phyloP scores from a whole-genome alignment of 1,284 basidiomycete genomes.

The Ceratobasidium theobromae region DNA sequence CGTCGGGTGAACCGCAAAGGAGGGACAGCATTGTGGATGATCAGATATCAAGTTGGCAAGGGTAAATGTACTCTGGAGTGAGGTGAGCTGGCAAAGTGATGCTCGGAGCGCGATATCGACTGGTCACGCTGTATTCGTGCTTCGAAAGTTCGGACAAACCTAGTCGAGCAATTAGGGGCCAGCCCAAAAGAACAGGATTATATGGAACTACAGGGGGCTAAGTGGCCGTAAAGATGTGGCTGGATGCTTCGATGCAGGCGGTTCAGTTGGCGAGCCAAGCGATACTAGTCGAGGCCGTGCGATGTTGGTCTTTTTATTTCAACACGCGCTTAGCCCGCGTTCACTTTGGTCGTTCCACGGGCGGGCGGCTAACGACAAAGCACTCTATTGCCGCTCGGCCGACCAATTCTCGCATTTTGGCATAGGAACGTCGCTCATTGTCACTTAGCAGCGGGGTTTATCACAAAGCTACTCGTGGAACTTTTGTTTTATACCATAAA shows the following conservation, averaged over 20 bases:
- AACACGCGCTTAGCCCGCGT: not conserved
- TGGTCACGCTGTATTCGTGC: constrained; percentile 20
- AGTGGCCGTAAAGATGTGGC: not conserved
- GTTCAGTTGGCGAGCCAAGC: constrained; percentile 9
- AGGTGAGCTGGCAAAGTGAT: not conserved
- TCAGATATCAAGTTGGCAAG: not conserved
- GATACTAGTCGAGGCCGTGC: not conserved
- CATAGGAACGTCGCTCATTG: constrained; percentile 6
- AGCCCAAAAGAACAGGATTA: constrained; percentile 8
- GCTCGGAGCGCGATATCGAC: constrained; percentile 1
- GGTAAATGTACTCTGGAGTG: constrained; percentile 2
- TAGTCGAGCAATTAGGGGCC: constrained; percentile 11
- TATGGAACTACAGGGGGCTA: not conserved
- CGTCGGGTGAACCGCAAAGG: constrained; percentile 35
- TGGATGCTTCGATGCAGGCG: constrained; percentile 1
- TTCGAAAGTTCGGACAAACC: constrained; percentile 24
- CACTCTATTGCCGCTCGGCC: not conserved
- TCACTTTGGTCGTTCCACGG: constrained; percentile 2
- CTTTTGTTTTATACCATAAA: not conserved
- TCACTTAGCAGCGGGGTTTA: not conserved
- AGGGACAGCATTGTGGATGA: constrained; percentile 36
- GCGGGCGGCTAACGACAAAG: constrained; percentile 2
- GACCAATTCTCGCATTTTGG: not conserved
- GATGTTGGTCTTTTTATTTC: not conserved
- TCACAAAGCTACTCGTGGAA: not conserved